Conservation (phyloP, 2,329 filamentous ascomycete species). For the Chalara sp. region DNA sequence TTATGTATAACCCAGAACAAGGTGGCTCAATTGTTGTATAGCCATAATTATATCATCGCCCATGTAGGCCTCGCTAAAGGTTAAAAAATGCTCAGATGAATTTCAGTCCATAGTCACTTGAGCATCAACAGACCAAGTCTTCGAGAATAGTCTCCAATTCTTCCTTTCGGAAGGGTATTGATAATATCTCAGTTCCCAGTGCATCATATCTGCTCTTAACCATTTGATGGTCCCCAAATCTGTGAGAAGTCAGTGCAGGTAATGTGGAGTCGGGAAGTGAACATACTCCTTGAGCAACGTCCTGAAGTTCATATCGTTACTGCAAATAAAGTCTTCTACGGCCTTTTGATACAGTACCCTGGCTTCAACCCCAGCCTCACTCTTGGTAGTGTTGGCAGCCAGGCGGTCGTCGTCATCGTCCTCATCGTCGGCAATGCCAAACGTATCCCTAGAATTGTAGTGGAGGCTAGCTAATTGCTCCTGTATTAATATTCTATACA, state of each 20-base stretch:
- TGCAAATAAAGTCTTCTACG: constrained; percentile 93
- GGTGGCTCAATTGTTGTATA: no score
- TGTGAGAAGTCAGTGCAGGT: constrained; percentile 30
- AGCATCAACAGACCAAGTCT: constrained; percentile 38
- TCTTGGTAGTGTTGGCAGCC: constrained; percentile 12
- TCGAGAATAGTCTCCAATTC: constrained; percentile 87
- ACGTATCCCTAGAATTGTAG: constrained; percentile 42
- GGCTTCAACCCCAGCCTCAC: constrained; percentile 71
- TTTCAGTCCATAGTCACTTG: background rate
- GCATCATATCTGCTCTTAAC: constrained; percentile 82
- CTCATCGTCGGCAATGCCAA: constrained; percentile 33
- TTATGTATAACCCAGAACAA: no score
- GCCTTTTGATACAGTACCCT: constrained; percentile 90
- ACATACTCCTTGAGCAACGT: constrained; percentile 85
- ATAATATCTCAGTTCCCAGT: constrained; percentile 76
- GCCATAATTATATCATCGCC: no score
- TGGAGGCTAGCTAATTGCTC: constrained; percentile 72
- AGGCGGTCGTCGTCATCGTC: constrained; percentile 34
- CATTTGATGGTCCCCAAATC: constrained; percentile 97
- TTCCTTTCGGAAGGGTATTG: constrained; percentile 78
- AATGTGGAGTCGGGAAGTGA: background rate
- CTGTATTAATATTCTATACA: constrained; percentile 79
- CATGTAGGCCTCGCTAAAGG: no score
- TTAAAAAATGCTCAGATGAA: no score
- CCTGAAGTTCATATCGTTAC: constrained; percentile 90